phyloP scores from a whole-genome alignment of 176 grass and related monocot species.

The Leersia perrieri region DNA sequence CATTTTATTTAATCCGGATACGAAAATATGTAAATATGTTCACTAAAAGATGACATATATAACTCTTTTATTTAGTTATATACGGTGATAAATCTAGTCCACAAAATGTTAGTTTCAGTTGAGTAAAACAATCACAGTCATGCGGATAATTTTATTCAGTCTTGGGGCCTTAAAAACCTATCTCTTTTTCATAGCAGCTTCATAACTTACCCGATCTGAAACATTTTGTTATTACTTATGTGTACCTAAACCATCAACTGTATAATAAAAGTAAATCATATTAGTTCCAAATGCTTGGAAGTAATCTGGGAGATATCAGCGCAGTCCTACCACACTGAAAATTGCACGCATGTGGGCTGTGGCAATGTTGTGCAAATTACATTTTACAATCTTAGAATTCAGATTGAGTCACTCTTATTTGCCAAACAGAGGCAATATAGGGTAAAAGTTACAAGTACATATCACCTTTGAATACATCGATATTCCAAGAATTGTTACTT shows the following conservation, averaged over 20 bases:
- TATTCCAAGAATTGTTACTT: background rate
- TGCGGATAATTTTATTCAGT: slow-evolving; percentile 4
- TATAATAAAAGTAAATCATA: background rate
- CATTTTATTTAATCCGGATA: background rate
- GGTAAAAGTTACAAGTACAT: background rate
- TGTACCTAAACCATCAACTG: background rate
- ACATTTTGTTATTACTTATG: background rate
- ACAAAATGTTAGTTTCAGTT: background rate
- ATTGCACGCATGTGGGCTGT: background rate
- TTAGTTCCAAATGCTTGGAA: slow-evolving; percentile 5
- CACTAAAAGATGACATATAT: background rate
- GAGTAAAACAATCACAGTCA: background rate
- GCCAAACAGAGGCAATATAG: background rate
- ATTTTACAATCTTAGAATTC: slow-evolving; percentile 4
- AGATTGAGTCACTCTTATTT: background rate
- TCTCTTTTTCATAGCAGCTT: background rate
- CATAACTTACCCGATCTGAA: background rate
- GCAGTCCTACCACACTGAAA: background rate
- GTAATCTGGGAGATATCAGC: background rate
- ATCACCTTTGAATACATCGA: background rate
- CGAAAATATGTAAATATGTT: background rate
- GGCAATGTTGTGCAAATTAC: background rate
- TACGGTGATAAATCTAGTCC: background rate
- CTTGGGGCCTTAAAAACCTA: background rate
- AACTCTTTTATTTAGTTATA: slow-evolving; percentile 13